Conservation (phyloP, 257 asterid genomes). For the Nicotiana tomentosiformis region DNA sequence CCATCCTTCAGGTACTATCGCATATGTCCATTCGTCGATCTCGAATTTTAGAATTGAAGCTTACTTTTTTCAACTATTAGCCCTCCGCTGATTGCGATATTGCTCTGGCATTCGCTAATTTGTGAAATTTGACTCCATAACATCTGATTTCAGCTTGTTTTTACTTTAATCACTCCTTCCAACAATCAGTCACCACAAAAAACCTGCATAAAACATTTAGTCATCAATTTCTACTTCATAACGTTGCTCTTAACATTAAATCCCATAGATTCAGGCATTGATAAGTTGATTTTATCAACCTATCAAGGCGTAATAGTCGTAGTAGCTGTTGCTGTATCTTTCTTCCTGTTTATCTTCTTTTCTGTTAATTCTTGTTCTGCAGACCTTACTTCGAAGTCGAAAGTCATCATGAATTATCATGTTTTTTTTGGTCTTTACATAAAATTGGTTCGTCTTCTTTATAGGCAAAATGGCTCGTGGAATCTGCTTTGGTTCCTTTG, state of each 20-base stretch:
- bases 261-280: not conserved
- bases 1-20: not conserved
- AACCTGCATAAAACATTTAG: not conserved
- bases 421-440: not conserved
- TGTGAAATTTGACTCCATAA: too few species aligned
- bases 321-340: not conserved
- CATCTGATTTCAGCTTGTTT: not conserved
- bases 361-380: not conserved
- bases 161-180: not conserved
- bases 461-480: slow-evolving; percentile 97
- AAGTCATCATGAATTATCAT: not conserved
- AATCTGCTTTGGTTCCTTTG: slow-evolving; percentile 85
- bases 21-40: not conserved
- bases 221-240: not conserved
- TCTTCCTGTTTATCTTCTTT: not conserved
- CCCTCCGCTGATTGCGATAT: not conserved
- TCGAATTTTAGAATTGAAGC: not conserved
- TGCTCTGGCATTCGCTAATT: too few species aligned
- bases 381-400: not conserved
- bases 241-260: not conserved
- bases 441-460: not conserved
- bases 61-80: not conserved
- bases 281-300: not conserved
- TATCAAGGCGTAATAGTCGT: not conserved
- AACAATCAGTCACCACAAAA: not conserved